A percentile compares a stretch with the other conserved stretches of the same genome.
Conservation (phyloP, 2,329 filamentous ascomycete genomes). For the Trichoderma sp. region DNA sequence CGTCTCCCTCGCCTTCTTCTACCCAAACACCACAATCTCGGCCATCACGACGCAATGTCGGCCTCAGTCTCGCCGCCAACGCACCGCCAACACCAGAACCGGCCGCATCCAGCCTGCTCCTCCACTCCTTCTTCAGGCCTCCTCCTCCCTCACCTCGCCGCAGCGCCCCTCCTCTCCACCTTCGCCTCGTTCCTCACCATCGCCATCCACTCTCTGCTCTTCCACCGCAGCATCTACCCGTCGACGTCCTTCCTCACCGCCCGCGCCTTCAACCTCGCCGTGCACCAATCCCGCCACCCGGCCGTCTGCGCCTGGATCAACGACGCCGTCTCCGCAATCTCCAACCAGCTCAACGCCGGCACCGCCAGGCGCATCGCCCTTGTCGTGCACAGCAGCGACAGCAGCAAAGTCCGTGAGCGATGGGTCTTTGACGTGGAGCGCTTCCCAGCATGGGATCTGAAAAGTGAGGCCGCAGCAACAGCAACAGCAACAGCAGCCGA, state of each 20-base stretch:
- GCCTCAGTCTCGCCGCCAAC: not conserved
- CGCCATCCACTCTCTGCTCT: slow-evolving; percentile 82
- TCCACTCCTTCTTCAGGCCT: slow-evolving; percentile 5
- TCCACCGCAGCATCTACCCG: slow-evolving; percentile 79
- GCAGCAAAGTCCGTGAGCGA: slow-evolving; percentile 54
- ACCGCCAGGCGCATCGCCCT: slow-evolving; percentile 51
- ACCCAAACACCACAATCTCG: not conserved
- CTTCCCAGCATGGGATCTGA: slow-evolving; percentile 46
- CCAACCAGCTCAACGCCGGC: slow-evolving; percentile 66
- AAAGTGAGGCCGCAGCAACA: not conserved
- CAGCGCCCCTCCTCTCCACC: slow-evolving; percentile 58
- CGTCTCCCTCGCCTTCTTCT: not conserved
- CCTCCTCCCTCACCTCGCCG: slow-evolving; percentile 41
- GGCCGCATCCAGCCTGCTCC: not conserved
- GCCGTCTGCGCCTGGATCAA: slow-evolving; percentile 82
- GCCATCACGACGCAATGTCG: slow-evolving; percentile 7
- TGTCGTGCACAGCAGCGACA: slow-evolving; percentile 45
- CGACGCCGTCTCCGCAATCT: slow-evolving; percentile 74
- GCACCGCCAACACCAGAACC: not conserved
- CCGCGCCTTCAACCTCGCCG: slow-evolving; percentile 79
- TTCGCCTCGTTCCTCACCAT: slow-evolving; percentile 82
- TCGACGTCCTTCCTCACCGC: slow-evolving; percentile 73
- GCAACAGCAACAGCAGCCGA: not conserved
- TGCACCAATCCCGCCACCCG: slow-evolving; percentile 84
- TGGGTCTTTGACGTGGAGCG: slow-evolving; percentile 61